Evolutionary conservation across 345 rosid species (phyloP), one percentile per base, ranked within the genome.

Genomic region (Euphorbia tirucalli): DNA sequence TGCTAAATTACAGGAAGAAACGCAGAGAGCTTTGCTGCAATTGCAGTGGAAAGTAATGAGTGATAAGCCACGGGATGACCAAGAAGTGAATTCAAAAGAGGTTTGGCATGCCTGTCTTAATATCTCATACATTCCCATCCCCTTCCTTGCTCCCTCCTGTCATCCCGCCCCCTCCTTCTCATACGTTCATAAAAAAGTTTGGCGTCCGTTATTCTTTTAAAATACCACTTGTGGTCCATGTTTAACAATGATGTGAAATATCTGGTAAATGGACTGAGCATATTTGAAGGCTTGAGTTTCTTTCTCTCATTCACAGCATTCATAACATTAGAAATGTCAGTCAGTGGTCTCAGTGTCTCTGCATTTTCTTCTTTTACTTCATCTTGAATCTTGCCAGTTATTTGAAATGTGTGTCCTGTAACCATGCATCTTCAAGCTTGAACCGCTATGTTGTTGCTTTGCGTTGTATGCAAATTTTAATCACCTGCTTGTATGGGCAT

Each of bases 1-100:
- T 56, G 60, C 68, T 48, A 75, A 46, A 11, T 70, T 70, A 55
- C 85, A 90, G 98, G 96, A 90, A 81, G 95, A 89, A 32, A 85
- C 87, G 85, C 98, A 93, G 82, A 86, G 87, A 75, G 89, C 96
- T 68, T 77, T 93, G 75, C 80, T 93, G 84, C 96, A 93, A 78
- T 27, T 93, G 82, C 98, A 93, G 84, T 90, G 95, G 98, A 89
- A 79, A 80, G 96, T 93, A 70, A 90, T 93, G 96, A 49, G 95
- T 71, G 87, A 90, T 79, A 87, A 89, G 75, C 87, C 86, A 50
- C 86, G 85, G n/a, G n/a, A n/a, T 73, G 96, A 93, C 60, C 94
- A 84, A 67, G 95, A 89, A 87, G 91, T 87, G 68, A 83, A 77
- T 83, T 89, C 95, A 1, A 85, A 80, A 73, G 83, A 79, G 96